Evolutionary conservation across 768 basidiomycete genomes (phyloP).

Genomic region (Nidula microcarpa): DNA sequence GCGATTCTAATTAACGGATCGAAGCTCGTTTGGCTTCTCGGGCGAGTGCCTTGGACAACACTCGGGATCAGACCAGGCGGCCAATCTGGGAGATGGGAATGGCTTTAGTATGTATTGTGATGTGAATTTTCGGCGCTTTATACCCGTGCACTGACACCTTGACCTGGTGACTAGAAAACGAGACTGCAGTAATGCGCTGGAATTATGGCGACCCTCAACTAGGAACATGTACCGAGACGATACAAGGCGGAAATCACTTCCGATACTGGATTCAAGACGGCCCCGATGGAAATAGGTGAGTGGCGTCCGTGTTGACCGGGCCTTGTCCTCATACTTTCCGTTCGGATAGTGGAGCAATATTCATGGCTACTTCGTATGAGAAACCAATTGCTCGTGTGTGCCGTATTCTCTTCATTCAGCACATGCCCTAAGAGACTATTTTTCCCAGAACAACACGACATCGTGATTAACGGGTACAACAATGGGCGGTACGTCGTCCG

Average conservation of each 20-base stretch:
- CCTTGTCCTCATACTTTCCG: slow-evolving; percentile 1
- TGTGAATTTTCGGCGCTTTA: slow-evolving; percentile 1
- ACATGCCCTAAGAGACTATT: slow-evolving; percentile 2
- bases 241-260: slow-evolving; percentile 84
- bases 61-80: slow-evolving; percentile 61
- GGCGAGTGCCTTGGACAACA: slow-evolving; percentile 86
- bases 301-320: not conserved
- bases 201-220: slow-evolving; percentile 77
- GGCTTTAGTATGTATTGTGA: slow-evolving; percentile 51
- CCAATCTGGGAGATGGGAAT: slow-evolving; percentile 81
- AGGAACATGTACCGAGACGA: slow-evolving; percentile 85
- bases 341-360: slow-evolving; percentile 57
- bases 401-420: not conserved
- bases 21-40: slow-evolving; percentile 68
- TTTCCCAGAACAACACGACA: slow-evolving; percentile 57
- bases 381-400: slow-evolving; percentile 52
- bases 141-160: not conserved
- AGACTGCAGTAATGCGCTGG: slow-evolving; percentile 82
- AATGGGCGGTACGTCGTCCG: slow-evolving; percentile 43
- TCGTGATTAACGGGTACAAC: slow-evolving; percentile 78
- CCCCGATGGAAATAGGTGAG: slow-evolving; percentile 48
- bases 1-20: not conserved
- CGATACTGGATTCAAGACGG: slow-evolving; percentile 89
- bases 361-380: slow-evolving; percentile 77
- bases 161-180: slow-evolving; percentile 49